phyloP scores from a whole-genome alignment of 768 basidiomycete species.

The Phaeolepiota aurea region DNA sequence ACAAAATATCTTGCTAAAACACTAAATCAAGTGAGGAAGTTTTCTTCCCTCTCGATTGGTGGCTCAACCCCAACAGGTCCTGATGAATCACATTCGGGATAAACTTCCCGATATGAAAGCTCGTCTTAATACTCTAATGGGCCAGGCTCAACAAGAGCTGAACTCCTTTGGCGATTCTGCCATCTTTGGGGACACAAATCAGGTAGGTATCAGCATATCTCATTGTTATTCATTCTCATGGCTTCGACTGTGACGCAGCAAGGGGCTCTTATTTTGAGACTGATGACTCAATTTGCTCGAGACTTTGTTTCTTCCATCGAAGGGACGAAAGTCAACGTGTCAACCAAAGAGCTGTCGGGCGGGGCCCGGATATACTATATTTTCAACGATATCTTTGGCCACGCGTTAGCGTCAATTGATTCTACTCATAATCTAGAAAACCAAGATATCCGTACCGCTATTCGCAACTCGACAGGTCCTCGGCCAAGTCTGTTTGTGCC shows the following conservation, averaged over 20 bases:
- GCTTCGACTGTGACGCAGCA: slow-evolving; percentile 48
- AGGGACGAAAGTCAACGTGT: slow-evolving; percentile 92
- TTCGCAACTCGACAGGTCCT: slow-evolving; percentile 96
- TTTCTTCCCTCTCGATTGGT: neutral
- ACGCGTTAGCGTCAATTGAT: slow-evolving; percentile 84
- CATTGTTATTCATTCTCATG: no score
- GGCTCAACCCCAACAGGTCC: no score
- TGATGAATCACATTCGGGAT: slow-evolving; percentile 96
- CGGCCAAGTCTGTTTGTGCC: slow-evolving; percentile 95
- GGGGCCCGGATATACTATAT: slow-evolving; percentile 99
- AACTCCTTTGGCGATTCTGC: slow-evolving; percentile 94
- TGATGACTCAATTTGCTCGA: slow-evolving; percentile 98
- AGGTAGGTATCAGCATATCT: no score
- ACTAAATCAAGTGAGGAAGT: slow-evolving; percentile 70
- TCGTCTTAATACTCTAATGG: slow-evolving; percentile 93
- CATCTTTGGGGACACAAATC: slow-evolving; percentile 85
- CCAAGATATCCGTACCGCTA: slow-evolving; percentile 95
- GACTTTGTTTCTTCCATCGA: slow-evolving; percentile 98
- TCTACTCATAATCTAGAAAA: slow-evolving; percentile 86
- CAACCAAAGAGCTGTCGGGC: slow-evolving; percentile 96
- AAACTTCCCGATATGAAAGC: slow-evolving; percentile 99
- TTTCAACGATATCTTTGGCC: slow-evolving; percentile 96
- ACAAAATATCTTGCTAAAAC: slow-evolving; percentile 91
- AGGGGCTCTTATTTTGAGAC: slow-evolving; percentile 83
- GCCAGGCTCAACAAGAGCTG: slow-evolving; percentile 97